These are phyloP conservation scores for Xylaria digitata DNA, from an alignment of 2,329 filamentous ascomycete species.

Conservation along the genomic window DNA sequence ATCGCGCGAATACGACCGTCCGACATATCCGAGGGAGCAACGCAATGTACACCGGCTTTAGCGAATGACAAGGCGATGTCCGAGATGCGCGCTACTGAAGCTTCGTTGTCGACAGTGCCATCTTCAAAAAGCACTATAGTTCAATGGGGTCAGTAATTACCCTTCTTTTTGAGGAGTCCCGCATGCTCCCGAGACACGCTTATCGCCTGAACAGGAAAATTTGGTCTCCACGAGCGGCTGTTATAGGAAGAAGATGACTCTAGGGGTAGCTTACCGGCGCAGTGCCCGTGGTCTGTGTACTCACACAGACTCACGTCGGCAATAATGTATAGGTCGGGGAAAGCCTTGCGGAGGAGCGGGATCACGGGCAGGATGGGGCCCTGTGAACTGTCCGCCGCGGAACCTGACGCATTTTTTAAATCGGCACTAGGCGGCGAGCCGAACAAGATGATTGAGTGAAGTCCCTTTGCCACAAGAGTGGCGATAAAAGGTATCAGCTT, in stretches of 20 bases:
- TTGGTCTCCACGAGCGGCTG: too few species aligned
- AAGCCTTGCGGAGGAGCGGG: constrained; percentile 81
- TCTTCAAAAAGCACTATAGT: constrained; percentile 83
- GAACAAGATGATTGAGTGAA: constrained; percentile 93
- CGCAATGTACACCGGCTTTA: constrained; percentile 93
- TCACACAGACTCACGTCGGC: constrained; percentile 97
- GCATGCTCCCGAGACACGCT: too few species aligned
- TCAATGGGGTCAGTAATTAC: too few species aligned
- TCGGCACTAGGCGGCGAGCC: constrained; percentile 85
- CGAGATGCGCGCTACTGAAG: constrained; percentile 92
- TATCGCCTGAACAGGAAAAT: too few species aligned
- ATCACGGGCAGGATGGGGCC: constrained; percentile 92
- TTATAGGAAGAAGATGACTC: too few species aligned
- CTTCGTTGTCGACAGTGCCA: constrained; percentile 88
- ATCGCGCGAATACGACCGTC: constrained; percentile 96
- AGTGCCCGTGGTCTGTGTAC: constrained; percentile 97
- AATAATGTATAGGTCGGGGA: constrained; percentile 90
- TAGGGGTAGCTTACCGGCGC: constrained; percentile 61
- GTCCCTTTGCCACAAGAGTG: constrained; percentile 86
- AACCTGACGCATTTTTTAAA: constrained; percentile 92
- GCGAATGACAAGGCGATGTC: constrained; percentile 97
- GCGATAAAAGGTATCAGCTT: constrained; percentile 84
- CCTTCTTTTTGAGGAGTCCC: too few species aligned
- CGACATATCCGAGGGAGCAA: constrained; percentile 98
- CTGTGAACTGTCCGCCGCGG: constrained; percentile 88